Base-by-base conservation (phyloP, 2,329 filamentous ascomycete genomes). In the Neonectria punicea region DNA sequence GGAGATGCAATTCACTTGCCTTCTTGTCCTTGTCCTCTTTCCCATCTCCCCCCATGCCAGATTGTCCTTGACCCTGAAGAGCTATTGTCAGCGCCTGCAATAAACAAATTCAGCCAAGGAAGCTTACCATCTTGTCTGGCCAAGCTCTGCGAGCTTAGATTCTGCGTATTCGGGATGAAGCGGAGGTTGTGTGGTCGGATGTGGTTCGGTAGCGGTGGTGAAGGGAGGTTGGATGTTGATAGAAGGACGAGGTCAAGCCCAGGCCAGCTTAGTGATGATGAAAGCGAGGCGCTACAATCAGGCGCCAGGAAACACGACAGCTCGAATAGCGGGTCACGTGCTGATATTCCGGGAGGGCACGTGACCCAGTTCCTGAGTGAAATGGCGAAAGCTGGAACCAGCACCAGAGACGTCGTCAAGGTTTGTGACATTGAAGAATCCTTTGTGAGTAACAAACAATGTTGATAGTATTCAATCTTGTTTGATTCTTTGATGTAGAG, bases 21-120 rank as follows among this genome's bases (percentile, higher is more conserved):
- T 98, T 98, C 88, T 98, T 97, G 77, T 97, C 94, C 84, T 94
- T 94, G 16, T 93, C 92, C 74, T 95, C 91, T 70, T 91, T 92
- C 70, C 91, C 91, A 78, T 95, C 93, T 67, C 89, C 90, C 75
- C 93, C 93, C 84, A 97, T 92, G 78, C 93, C 93, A 80, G 94
- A 97, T 81, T 97, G 92, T 74, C 91, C 90, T 83, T 93, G 91
- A 86, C 92, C 92, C 92, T 94, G 50, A 14, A 30, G 30, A 63
- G 49, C 63, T 66, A 30, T 64, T 59, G 66, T 76, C 56, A 75
- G 61, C 58, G 66, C 51, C 41, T 71, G 61, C n/a, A 16, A 13
- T 28, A 41, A 13, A 28, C 18, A 13, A 14, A 28, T 25, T 30
- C 5, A 43, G 50, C 18, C 49, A 6, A 34, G 47, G 36, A 57